Base-by-base conservation (phyloP, 2,329 filamentous ascomycete species). In the Seiridium unicorne region DNA sequence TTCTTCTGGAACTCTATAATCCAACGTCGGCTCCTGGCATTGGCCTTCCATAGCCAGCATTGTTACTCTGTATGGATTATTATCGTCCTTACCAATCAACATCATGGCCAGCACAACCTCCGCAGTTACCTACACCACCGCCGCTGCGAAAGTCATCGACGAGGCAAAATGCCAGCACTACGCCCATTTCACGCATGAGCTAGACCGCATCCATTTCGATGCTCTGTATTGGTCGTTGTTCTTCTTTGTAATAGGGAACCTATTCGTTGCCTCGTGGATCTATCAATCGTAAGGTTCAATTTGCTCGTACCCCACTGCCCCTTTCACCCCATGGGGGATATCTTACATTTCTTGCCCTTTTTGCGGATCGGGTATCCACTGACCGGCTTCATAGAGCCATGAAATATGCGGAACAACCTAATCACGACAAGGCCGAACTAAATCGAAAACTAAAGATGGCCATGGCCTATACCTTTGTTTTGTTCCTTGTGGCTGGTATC, bases 401-500 rank as follows among this genome's bases (percentile, higher is more conserved):
- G 51, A 76, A 78, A 13, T 73, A 69, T 53, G 69, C 73, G 42
- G 68, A 69, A 18, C 67, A 74, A 18, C 65, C 76, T 3, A 63
- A 69, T 4, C 59, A 61, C 26, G 70, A 69, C 54, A 71, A 76
- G 44, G 66, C 67, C n/a, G 72, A 70, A 57, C 75, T 76, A 38
- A 73, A 77, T 36, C 69, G 68, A 34, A 75, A 72, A 46, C 69
- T 78, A 59, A 71, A 69, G 51, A 61, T 62, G 7, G 79, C 79
- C 61, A 77, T 58, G 55, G 46, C 46, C 5, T 58, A 46, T 13
- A 49, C 55, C 3, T 26, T 36, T 32, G 66, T 69, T 5, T 82
- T 82, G 63, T 79, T 84, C 26, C 44, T 73, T 3, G 57, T 81
- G 0, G 78, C 81, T 0, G 74, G 79, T 3, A 71, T 72, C 38